Base-by-base conservation (phyloP, 306 rosid species). In the Erythrophleum fordii region DNA sequence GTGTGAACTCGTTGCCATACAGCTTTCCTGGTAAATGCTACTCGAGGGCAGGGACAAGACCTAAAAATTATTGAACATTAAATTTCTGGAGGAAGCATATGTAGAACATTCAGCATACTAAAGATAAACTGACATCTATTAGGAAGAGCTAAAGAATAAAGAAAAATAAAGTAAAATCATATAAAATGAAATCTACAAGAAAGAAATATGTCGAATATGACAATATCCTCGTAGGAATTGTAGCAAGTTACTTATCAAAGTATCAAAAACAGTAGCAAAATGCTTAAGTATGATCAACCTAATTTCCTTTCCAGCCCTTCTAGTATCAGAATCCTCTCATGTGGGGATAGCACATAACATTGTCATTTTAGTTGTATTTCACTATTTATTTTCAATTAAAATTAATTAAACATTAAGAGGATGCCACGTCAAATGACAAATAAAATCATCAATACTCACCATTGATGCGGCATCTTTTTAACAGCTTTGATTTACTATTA, bases 11-110 rank as follows among this genome's bases (percentile, higher is more conserved):
- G 81, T 58, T 23, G 85, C 80, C 10, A 78, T 18, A 18, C 8
- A 17, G 78, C 37, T 83, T 84, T 85, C 22, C 82, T 72, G n/a
- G 83, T 35, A 25, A 61, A 12, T 69, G 71, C 72, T 62, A 26
- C 42, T 62, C 79, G 86, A 29, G 88, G 84, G 29, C 86, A 88
- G 11, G 90, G 90, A 31, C 65, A 82, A 71, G 90, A 87, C 84
- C 90, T 87, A 46, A 9, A 48, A 53, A 37, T 26, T 16, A 4
- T 55, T 67, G 31, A 61, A 44, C 80, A 76, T n/a, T n/a, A n/a
- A n/a, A n/a, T n/a, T n/a, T n/a, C n/a, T n/a, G n/a, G n/a, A n/a
- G n/a, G n/a, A n/a, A n/a, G n/a, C n/a, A n/a, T n/a, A n/a, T n/a
- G n/a, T n/a, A n/a, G n/a, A n/a, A n/a, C n/a, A n/a, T n/a, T n/a